A percentile compares a stretch with the other conserved stretches of the same genome.
Evolutionary conservation across 495 filamentous ascomycete genomes (phyloP).

Genomic region (Penicillium parvum): DNA sequence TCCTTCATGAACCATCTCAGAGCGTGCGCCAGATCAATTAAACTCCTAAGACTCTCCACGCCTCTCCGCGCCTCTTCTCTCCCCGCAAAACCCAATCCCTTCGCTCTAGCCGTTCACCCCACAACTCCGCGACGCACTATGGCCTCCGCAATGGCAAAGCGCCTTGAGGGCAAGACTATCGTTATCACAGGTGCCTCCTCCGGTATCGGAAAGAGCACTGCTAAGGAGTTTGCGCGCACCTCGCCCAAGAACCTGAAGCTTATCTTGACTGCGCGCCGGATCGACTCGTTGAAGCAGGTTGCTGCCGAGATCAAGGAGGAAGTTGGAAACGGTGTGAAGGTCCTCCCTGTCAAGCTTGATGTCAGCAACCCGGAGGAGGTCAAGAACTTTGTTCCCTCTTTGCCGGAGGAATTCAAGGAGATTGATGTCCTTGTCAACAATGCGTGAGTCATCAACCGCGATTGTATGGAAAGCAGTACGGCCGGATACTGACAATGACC

Average conservation of each 20-base stretch:
- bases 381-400: constrained; percentile 60
- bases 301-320: constrained; percentile 74
- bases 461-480: not conserved
- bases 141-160: constrained; percentile 74
- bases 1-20: constrained; percentile 34
- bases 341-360: constrained; percentile 79
- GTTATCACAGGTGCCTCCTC: constrained; percentile 91
- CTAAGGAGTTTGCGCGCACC: constrained; percentile 88
- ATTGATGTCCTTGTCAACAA: constrained; percentile 95
- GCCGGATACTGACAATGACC: constrained; percentile 5
- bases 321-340: constrained; percentile 75
- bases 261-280: constrained; percentile 78
- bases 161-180: constrained; percentile 91
- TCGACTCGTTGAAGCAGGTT: constrained; percentile 72
- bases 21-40: constrained; percentile 26
- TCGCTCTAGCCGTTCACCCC: constrained; percentile 21
- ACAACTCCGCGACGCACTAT: constrained; percentile 48
- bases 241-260: constrained; percentile 76
- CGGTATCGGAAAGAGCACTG: constrained; percentile 82
- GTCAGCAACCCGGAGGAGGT: constrained; percentile 78
- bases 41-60: constrained; percentile 18
- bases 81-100: constrained; percentile 16
- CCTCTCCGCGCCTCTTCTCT: constrained; percentile 17
- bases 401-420: constrained; percentile 80
- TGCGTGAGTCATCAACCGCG: constrained; percentile 58